Evolutionary conservation across 1,139 yeast genomes (phyloP).

Genomic region (Saccharomyces pastorianus): DNA sequence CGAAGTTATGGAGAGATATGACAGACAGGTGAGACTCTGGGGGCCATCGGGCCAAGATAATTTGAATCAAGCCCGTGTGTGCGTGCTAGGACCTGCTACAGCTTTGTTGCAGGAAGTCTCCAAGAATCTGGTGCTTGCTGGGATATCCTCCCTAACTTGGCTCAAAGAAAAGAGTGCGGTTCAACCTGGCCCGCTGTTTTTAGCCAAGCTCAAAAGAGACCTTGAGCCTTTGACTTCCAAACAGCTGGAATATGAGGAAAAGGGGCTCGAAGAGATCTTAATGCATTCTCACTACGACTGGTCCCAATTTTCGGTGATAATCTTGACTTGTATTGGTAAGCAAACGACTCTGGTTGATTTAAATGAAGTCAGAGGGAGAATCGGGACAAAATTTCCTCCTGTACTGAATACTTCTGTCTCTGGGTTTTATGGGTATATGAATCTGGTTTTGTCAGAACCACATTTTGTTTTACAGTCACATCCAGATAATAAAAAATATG

Average conservation of each 20-base stretch:
- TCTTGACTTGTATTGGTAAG: not conserved
- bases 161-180: slow-evolving; percentile 22
- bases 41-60: slow-evolving; percentile 64
- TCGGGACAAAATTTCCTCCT: slow-evolving; percentile 9
- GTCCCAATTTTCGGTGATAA: not conserved
- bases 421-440: slow-evolving; percentile 65
- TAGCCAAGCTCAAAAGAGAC: not conserved
- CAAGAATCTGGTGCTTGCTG: slow-evolving; percentile 76
- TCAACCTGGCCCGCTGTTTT: not conserved
- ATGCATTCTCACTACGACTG: not conserved
- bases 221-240: not conserved
- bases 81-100: slow-evolving; percentile 53
- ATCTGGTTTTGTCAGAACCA: slow-evolving; percentile 44
- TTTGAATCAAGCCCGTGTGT: slow-evolving; percentile 51
- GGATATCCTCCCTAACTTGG: slow-evolving; percentile 60
- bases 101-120: slow-evolving; percentile 56
- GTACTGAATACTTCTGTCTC: slow-evolving; percentile 8
- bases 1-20: slow-evolving; percentile 42
- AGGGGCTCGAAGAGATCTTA: not conserved
- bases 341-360: slow-evolving; percentile 2
- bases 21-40: slow-evolving; percentile 88
- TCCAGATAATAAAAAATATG: slow-evolving; percentile 53
- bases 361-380: not conserved
- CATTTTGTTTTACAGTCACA: slow-evolving; percentile 72
- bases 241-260: not conserved